Percentiles rank a stretch among this genome's conserved stretches.
These are phyloP conservation scores for Balamuthia mandrillaris DNA, from an alignment of 208 protist genomes.

Conservation along the genomic window DNA sequence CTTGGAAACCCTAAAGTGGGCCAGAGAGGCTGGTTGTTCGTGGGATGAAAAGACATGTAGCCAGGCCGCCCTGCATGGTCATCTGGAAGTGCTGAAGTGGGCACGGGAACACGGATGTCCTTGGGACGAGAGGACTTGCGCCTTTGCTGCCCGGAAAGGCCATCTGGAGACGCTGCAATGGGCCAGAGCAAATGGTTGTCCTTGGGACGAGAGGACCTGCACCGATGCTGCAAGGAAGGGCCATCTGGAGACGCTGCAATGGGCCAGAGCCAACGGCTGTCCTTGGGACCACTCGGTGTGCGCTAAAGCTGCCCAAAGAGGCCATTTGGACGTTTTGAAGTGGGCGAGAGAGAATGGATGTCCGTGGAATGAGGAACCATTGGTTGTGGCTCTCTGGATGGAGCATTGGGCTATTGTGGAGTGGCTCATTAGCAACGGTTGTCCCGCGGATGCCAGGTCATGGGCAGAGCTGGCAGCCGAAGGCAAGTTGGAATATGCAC, in stretches of 20 bases:
- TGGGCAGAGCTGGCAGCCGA: neutral
- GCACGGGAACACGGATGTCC: neutral
- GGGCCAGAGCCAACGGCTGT: neutral
- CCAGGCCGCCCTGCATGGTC: neutral
- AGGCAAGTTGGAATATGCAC: too few species aligned
- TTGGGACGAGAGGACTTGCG: neutral
- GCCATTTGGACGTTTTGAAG: neutral
- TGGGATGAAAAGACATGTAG: neutral
- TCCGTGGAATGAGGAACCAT: too few species aligned
- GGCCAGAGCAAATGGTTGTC: neutral
- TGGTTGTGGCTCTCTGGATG: too few species aligned
- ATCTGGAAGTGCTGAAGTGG: neutral
- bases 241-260: neutral
- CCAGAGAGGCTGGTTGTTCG: neutral
- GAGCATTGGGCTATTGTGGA: too few species aligned
- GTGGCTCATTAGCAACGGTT: too few species aligned
- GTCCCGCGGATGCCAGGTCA: neutral
- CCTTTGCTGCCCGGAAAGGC: neutral
- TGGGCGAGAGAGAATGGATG: too few species aligned
- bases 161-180: neutral
- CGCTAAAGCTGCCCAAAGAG: neutral
- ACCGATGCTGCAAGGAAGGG: neutral
- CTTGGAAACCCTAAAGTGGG: neutral
- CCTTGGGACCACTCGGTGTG: neutral
- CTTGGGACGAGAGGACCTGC: neutral